Evolutionary conservation across 805 yeast species (phyloP).

Genomic region (Myxozyma melibiosi): DNA sequence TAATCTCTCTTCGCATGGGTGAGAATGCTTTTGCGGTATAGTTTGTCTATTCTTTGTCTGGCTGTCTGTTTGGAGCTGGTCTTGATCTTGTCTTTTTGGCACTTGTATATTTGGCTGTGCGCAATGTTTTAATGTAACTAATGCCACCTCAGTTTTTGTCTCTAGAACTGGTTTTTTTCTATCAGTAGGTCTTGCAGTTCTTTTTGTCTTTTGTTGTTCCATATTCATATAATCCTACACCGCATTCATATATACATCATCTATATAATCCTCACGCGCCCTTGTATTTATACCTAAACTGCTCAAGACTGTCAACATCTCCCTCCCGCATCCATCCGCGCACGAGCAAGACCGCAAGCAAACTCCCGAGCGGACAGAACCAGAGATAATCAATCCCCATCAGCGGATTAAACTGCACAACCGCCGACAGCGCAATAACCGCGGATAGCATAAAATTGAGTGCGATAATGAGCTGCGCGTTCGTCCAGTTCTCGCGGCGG

Average conservation of each 20-base stretch:
- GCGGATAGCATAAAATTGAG: conserved; percentile 11
- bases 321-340: conserved; percentile 33
- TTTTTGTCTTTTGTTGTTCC: neutral
- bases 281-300: conserved; percentile 31
- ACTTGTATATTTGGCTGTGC: neutral
- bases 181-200: neutral
- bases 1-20: conserved; percentile 57
- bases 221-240: neutral
- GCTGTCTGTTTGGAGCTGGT: neutral
- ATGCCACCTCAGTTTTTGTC: neutral
- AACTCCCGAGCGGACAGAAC: conserved; percentile 22
- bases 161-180: neutral
- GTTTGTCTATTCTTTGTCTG: neutral
- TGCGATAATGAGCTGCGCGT: conserved; percentile 5
- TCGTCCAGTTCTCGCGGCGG: too few relatives aligned
- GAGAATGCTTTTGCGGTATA: conserved; percentile 25
- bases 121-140: neutral
- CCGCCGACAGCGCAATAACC: conserved; percentile 20
- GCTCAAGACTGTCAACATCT: conserved; percentile 27
- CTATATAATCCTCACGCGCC: conserved; percentile 20
- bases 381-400: conserved; percentile 30
- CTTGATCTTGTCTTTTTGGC: neutral
- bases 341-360: conserved; percentile 13
- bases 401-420: conserved; percentile 16
- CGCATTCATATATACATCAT: neutral